Conservation (phyloP, 1,284 basidiomycete species). For the Cystobasidiaceae sp. region DNA sequence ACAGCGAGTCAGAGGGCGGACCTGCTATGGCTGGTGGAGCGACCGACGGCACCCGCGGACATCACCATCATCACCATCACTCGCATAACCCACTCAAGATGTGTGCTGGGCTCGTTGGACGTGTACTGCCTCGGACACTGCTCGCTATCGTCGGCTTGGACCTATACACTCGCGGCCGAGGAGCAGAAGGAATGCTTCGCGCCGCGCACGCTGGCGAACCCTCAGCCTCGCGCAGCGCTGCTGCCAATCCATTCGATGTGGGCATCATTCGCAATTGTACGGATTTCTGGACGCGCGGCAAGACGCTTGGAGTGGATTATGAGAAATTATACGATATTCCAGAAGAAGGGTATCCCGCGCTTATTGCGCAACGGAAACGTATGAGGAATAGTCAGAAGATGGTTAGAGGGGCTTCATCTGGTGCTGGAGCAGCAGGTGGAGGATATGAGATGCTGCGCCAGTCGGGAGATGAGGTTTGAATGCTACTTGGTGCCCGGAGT, state of each 20-base stretch:
- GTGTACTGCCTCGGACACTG: constrained; percentile 56
- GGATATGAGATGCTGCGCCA: constrained; percentile 17
- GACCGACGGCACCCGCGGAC: not conserved
- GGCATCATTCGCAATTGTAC: constrained; percentile 80
- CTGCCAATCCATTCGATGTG: constrained; percentile 84
- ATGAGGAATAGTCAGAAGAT: not conserved
- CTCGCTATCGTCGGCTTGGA: constrained; percentile 88
- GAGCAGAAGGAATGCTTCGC: constrained; percentile 66
- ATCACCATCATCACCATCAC: constrained; percentile 29
- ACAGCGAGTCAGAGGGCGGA: constrained; percentile 12
- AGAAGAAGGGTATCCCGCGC: constrained; percentile 57
- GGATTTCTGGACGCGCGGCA: constrained; percentile 89
- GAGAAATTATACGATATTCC: constrained; percentile 84
- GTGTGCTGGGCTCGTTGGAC: constrained; percentile 20
- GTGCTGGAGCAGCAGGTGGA: not conserved
- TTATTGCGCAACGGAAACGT: constrained; percentile 6
- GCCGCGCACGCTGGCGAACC: constrained; percentile 47
- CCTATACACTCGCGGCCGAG: constrained; percentile 83
- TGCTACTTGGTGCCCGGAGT: too few relatives aligned
- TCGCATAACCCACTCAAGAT: constrained; percentile 44
- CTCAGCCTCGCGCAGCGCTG: too few relatives aligned
- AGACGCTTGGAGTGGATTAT: constrained; percentile 83
- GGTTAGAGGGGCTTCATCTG: not conserved
- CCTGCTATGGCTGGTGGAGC: not conserved
- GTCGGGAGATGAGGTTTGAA: constrained; percentile 1